Percentiles rank a stretch among this genome's conserved stretches.
Conservation (phyloP, 2,329 filamentous ascomycete species). For the Chaetomiaceae sp. region DNA sequence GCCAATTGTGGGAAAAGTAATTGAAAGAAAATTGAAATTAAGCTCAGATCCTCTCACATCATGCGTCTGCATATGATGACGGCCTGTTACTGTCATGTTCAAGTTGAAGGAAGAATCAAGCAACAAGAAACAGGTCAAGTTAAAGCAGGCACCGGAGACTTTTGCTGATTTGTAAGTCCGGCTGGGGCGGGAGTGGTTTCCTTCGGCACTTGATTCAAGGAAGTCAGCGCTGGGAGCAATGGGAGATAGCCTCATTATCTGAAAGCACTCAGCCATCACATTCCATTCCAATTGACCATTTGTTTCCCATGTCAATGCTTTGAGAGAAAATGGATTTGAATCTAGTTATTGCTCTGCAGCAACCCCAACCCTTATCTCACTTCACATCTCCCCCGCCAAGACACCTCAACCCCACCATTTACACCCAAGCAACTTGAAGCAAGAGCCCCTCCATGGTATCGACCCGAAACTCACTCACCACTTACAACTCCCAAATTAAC, state of each 20-base stretch:
- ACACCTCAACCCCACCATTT: background rate
- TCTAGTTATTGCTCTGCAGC: too few species aligned
- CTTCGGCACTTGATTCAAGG: background rate
- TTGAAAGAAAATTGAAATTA: too few species aligned
- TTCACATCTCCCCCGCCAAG: background rate
- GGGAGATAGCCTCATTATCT: too few species aligned
- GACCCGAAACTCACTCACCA: background rate
- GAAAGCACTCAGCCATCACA: too few species aligned
- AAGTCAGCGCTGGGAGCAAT: background rate
- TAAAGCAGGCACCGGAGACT: constrained; percentile 6
- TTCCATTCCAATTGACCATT: too few species aligned
- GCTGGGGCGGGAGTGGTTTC: background rate
- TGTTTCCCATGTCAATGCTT: too few species aligned
- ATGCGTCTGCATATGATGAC: background rate
- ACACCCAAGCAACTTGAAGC: background rate
- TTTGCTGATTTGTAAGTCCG: constrained; percentile 18
- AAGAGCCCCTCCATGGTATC: background rate
- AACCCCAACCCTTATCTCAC: background rate
- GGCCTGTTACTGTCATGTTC: background rate
- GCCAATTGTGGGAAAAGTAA: background rate
- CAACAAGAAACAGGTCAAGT: too few species aligned
- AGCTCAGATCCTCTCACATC: background rate
- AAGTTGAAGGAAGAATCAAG: background rate
- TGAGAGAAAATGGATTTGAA: too few species aligned
- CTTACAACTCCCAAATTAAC: background rate